phyloP scores from a whole-genome alignment of 2,329 filamentous ascomycete genomes.

The Colletotrichum eremochloae region DNA sequence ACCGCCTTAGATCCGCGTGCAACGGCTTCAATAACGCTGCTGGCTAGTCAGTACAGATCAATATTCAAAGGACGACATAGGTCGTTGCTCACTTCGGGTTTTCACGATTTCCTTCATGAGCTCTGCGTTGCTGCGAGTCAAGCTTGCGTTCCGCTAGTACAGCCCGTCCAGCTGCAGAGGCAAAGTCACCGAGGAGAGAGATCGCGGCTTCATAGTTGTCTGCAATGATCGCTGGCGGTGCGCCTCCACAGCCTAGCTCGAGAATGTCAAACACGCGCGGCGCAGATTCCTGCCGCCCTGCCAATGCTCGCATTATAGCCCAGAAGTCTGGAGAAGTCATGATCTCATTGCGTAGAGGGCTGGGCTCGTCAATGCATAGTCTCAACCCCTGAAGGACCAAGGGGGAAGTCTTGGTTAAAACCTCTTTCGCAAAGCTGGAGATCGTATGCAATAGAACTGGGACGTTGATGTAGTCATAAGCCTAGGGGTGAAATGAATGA shows the following conservation, averaged over 20 bases:
- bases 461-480: constrained; percentile 90
- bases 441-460: constrained; percentile 93
- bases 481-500: constrained; percentile 60
- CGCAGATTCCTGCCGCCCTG: constrained; percentile 77
- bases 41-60: not conserved
- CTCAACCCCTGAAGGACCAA: constrained; percentile 84
- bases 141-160: constrained; percentile 77
- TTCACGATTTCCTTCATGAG: constrained; percentile 62
- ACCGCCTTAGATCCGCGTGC: constrained; percentile 85
- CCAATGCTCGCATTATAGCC: constrained; percentile 85
- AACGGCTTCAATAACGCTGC: constrained; percentile 70
- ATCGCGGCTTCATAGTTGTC: constrained; percentile 96
- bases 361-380: constrained; percentile 82
- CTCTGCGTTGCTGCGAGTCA: constrained; percentile 60
- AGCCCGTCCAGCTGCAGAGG: constrained; percentile 82
- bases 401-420: constrained; percentile 80
- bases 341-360: constrained; percentile 87
- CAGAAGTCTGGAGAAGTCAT: constrained; percentile 98
- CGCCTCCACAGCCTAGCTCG: constrained; percentile 79
- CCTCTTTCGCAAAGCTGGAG: constrained; percentile 84
- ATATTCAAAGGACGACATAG: constrained; percentile 47
- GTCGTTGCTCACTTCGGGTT: constrained; percentile 65
- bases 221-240: constrained; percentile 87
- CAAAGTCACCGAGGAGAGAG: constrained; percentile 88
- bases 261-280: constrained; percentile 89